Conservation (phyloP, 805 yeast species). For the Metschnikowia gelsemii region DNA sequence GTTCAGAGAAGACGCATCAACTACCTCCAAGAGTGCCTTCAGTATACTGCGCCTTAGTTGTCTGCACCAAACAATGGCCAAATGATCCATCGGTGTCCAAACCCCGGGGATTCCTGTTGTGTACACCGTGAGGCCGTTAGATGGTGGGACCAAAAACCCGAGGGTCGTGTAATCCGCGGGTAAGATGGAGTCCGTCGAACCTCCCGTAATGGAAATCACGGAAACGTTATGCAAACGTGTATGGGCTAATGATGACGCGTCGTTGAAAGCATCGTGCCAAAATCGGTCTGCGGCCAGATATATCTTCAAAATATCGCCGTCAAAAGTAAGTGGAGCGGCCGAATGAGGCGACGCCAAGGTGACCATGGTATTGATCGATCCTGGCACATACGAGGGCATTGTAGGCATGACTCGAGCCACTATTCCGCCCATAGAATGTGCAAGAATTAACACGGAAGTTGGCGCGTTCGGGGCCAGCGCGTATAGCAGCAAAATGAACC, state of each 20-base stretch:
- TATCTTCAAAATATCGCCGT: conserved; percentile 75
- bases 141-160: conserved; percentile 65
- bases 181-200: conserved; percentile 68
- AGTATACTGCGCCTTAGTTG: conserved; percentile 72
- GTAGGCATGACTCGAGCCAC: conserved; percentile 85
- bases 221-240: conserved; percentile 56
- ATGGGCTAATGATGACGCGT: conserved; percentile 18
- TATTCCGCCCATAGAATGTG: conserved; percentile 98
- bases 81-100: conserved; percentile 93
- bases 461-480: conserved; percentile 45
- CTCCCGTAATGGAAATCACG: conserved; percentile 86
- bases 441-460: conserved; percentile 71
- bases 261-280: conserved; percentile 66
- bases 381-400: conserved; percentile 67
- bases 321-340: conserved; percentile 90
- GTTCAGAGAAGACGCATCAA: conserved; percentile 45
- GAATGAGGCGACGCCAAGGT: conserved; percentile 92
- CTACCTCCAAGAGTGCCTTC: conserved; percentile 55
- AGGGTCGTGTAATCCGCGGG: conserved; percentile 89
- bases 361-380: conserved; percentile 77
- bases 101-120: conserved; percentile 86
- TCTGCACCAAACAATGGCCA: conserved; percentile 95
- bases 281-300: conserved; percentile 73
- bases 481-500: conserved; percentile 71
- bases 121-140: conserved; percentile 78